phyloP scores from a whole-genome alignment of 768 basidiomycete species.

The Pulveroboletus sp. region DNA sequence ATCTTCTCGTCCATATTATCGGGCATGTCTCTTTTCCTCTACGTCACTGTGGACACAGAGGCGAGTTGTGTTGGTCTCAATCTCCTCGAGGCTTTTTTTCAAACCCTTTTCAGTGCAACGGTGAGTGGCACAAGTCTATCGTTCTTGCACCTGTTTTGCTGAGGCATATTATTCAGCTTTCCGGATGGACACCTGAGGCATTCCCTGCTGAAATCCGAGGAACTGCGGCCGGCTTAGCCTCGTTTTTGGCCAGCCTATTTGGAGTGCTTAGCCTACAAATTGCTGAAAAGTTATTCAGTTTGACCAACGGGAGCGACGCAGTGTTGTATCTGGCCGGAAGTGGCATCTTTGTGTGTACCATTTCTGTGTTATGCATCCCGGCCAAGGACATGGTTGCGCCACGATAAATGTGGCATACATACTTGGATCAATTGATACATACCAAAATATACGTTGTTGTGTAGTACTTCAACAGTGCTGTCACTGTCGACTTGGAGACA shows the following conservation, averaged over 20 bases:
- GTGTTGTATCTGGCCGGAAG: slow-evolving; percentile 14
- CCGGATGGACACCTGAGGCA: slow-evolving; percentile 17
- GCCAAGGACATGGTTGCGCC: slow-evolving; percentile 13
- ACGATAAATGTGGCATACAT: slow-evolving; percentile 1
- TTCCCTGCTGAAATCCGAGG: slow-evolving; percentile 14
- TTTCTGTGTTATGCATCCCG: slow-evolving; percentile 7
- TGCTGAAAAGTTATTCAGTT: slow-evolving; percentile 3
- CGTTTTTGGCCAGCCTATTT: slow-evolving; percentile 1
- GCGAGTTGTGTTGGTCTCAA: slow-evolving; percentile 10
- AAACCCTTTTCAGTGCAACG: slow-evolving; percentile 5
- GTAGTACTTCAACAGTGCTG: no score
- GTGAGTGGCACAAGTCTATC: background rate
- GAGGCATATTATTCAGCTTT: slow-evolving; percentile 3
- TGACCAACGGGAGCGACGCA: slow-evolving; percentile 1
- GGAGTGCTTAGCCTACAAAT: slow-evolving; percentile 1
- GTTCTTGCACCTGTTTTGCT: background rate
- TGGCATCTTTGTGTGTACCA: slow-evolving; percentile 8
- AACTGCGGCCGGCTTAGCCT: slow-evolving; percentile 8
- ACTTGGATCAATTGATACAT: no score
- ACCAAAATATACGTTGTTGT: no score
- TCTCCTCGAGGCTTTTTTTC: slow-evolving; percentile 8
- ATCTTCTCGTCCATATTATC: slow-evolving; percentile 10
- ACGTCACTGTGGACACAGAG: slow-evolving; percentile 8
- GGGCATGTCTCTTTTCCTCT: slow-evolving; percentile 9
- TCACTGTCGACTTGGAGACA: no score